These are phyloP conservation scores for Collybia sordida DNA, from an alignment of 768 basidiomycete genomes.

Conservation along the genomic window DNA sequence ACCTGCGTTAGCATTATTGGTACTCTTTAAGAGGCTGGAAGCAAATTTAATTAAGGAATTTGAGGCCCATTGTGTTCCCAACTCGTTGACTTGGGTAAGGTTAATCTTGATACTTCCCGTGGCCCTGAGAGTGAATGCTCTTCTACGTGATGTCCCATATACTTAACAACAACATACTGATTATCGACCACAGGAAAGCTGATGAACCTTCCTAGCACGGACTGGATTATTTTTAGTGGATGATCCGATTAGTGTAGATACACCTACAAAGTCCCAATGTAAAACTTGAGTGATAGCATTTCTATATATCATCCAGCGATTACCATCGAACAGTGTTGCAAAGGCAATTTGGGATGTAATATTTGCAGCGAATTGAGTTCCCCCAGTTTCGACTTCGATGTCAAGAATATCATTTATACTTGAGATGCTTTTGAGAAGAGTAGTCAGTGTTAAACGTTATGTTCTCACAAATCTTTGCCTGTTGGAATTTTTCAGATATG, in stretches of 20 bases:
- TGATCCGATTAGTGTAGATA: conserved; percentile 16
- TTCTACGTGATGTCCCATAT: background rate
- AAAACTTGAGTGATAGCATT: conserved; percentile 54
- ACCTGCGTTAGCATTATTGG: conserved; percentile 51
- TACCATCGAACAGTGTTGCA: conserved; percentile 54
- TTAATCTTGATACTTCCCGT: conserved; percentile 57
- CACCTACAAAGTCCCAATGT: conserved; percentile 68
- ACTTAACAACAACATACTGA: conserved; percentile 25
- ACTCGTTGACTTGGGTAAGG: conserved; percentile 44
- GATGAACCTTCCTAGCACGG: conserved; percentile 13
- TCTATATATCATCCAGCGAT: conserved; percentile 69
- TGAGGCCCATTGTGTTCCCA: conserved; percentile 56
- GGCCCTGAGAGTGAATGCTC: conserved; percentile 35
- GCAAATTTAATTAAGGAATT: conserved; percentile 36
- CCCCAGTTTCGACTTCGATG: conserved; percentile 58
- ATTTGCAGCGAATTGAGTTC: conserved; percentile 55
- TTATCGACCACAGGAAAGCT: conserved; percentile 26
- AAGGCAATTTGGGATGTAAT: conserved; percentile 45
- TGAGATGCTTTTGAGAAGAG: background rate
- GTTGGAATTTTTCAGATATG: background rate
- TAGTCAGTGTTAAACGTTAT: background rate
- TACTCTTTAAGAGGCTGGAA: conserved; percentile 31
- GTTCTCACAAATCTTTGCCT: conserved; percentile 38
- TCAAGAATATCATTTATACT: conserved; percentile 63
- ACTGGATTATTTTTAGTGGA: conserved; percentile 1